A percentile compares a stretch with the other conserved stretches of the same genome.
These are phyloP conservation scores for Cordyceps sp. DNA, from an alignment of 2,329 filamentous ascomycete species.

Conservation along the genomic window DNA sequence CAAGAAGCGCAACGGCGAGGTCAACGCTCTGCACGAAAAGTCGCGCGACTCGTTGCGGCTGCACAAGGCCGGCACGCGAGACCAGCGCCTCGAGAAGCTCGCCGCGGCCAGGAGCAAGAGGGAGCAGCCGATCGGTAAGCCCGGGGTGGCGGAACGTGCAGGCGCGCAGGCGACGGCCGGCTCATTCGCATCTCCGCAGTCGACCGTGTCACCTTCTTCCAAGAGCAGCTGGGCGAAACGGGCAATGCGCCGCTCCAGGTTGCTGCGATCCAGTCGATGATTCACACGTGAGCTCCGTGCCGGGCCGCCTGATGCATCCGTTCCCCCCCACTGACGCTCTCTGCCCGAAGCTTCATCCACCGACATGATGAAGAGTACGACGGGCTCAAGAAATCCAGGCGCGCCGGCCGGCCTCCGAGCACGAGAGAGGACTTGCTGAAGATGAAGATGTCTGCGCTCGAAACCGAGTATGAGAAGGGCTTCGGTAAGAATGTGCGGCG, in stretches of 20 bases:
- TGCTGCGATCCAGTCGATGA: constrained; percentile 41
- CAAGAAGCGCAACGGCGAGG: constrained; percentile 66
- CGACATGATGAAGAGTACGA: constrained; percentile 57
- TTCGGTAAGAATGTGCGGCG: constrained; percentile 42
- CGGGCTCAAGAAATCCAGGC: constrained; percentile 47
- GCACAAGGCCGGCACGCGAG: constrained; percentile 61
- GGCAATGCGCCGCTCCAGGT: constrained; percentile 29
- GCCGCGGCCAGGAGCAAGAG: constrained; percentile 52
- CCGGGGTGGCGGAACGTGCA: not conserved
- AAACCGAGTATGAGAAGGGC: constrained; percentile 67
- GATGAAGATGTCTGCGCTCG: constrained; percentile 51
- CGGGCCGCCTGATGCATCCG: constrained; percentile 2
- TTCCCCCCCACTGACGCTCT: no score
- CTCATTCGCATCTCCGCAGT: constrained; percentile 8
- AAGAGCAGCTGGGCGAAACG: constrained; percentile 42
- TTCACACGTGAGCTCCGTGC: constrained; percentile 34
- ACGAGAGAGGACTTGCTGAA: constrained; percentile 63
- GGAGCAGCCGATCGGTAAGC: constrained; percentile 56
- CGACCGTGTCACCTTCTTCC: constrained; percentile 43
- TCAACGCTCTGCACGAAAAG: constrained; percentile 68
- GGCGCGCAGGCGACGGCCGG: not conserved
- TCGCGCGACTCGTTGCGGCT: constrained; percentile 74
- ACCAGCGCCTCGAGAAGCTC: constrained; percentile 65
- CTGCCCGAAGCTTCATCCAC: constrained; percentile 34
- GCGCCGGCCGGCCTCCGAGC: constrained; percentile 64